A percentile compares a stretch with the other conserved stretches of the same genome.
Conservation (phyloP, 345 rosid species). For the Orychophragmus violaceus region DNA sequence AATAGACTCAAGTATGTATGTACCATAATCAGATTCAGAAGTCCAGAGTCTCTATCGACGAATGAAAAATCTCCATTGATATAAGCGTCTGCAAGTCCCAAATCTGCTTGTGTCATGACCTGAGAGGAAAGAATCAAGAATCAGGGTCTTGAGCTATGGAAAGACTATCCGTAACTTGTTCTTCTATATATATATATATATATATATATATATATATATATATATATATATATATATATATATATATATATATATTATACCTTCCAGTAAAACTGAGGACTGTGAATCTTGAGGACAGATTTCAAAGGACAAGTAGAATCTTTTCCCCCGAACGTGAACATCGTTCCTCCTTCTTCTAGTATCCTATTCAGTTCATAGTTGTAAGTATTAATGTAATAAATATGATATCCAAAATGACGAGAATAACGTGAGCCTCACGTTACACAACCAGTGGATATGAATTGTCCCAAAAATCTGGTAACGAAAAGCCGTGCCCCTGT, state of each 20-base stretch:
- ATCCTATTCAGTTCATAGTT: slow-evolving; percentile 34
- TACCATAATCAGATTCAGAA: slow-evolving; percentile 69
- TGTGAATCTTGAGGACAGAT: slow-evolving; percentile 57
- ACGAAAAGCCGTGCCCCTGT: slow-evolving; percentile 68
- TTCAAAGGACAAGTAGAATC: slow-evolving; percentile 38
- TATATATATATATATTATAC: too few species aligned
- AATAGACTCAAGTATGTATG: slow-evolving; percentile 7
- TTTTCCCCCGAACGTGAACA: slow-evolving; percentile 62
- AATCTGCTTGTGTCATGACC: slow-evolving; percentile 91
- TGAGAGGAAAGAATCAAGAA: slow-evolving; percentile 13
- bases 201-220: too few species aligned
- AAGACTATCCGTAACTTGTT: not conserved
- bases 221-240: too few species aligned
- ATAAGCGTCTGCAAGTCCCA: slow-evolving; percentile 88
- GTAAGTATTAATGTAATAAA: not conserved
- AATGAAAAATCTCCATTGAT: slow-evolving; percentile 77
- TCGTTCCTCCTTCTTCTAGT: slow-evolving; percentile 87
- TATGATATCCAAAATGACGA: not conserved
- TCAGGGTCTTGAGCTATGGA: not conserved
- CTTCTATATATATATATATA: too few species aligned
- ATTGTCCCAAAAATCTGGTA: slow-evolving; percentile 64
- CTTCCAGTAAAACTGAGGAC: slow-evolving; percentile 93
- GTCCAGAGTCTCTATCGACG: slow-evolving; percentile 70
- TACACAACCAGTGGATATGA: slow-evolving; percentile 56
- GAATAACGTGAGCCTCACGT: slow-evolving; percentile 44